Evolutionary conservation across 2,329 filamentous ascomycete genomes (phyloP).

Genomic region (Trichoderma sp.): DNA sequence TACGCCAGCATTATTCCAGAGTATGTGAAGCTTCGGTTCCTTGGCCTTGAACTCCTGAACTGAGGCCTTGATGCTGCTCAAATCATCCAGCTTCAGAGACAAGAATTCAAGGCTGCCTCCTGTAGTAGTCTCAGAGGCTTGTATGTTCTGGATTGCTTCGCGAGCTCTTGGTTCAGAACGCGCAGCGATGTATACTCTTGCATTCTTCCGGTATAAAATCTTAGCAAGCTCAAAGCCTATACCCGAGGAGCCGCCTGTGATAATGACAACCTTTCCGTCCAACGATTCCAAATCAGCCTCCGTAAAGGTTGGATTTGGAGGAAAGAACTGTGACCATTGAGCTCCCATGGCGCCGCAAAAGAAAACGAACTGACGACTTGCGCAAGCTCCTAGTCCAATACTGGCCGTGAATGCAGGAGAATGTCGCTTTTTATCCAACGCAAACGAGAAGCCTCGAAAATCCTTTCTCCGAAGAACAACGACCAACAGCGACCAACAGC

Average conservation of each 20-base stretch:
- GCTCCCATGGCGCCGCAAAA: constrained; percentile 8
- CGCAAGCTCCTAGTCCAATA: too few relatives aligned
- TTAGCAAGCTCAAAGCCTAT: constrained; percentile 55
- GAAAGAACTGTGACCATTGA: constrained; percentile 28
- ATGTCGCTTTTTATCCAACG: background rate
- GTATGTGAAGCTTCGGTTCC: constrained; percentile 41
- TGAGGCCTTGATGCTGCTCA: constrained; percentile 38
- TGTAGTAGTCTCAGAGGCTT: constrained; percentile 39
- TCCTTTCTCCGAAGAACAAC: background rate
- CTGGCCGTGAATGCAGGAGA: background rate
- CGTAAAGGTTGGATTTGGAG: constrained; percentile 26
- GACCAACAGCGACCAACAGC: constrained; percentile 3
- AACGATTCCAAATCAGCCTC: constrained; percentile 3
- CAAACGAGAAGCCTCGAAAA: background rate
- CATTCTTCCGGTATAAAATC: constrained; percentile 56
- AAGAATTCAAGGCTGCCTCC: constrained; percentile 48
- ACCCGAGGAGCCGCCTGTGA: constrained; percentile 42
- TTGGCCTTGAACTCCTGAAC: constrained; percentile 33
- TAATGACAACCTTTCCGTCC: constrained; percentile 41
- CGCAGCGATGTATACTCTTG: constrained; percentile 55
- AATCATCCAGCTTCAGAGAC: constrained; percentile 45
- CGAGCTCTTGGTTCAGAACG: constrained; percentile 48
- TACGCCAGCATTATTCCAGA: constrained; percentile 48
- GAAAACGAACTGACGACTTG: background rate
- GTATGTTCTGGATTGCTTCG: constrained; percentile 48